Evolutionary conservation across 768 basidiomycete genomes (phyloP).

Genomic region (Lentinula raphanica): DNA sequence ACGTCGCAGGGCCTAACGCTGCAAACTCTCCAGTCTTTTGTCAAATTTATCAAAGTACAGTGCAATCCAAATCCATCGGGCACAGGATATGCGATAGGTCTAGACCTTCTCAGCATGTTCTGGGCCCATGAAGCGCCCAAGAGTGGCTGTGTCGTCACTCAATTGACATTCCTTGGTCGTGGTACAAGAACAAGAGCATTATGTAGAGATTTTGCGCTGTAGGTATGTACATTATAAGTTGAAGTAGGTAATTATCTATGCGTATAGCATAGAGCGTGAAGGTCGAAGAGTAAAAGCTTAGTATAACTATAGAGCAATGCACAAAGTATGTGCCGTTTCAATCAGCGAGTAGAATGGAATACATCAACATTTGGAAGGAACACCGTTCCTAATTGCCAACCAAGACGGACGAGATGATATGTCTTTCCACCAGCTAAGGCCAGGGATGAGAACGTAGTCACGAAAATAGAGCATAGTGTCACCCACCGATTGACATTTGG

Average conservation of each 20-base stretch:
- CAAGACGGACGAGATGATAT: constrained; percentile 2
- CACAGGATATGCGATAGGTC: not conserved
- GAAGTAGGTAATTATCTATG: not conserved
- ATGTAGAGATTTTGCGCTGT: too few relatives aligned
- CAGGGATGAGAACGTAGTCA: not conserved
- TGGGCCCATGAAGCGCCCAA: too few relatives aligned
- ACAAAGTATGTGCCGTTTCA: too few relatives aligned
- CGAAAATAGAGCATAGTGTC: not conserved
- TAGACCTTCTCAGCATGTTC: not conserved
- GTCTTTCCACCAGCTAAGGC: constrained; percentile 1
- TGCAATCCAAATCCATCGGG: not conserved
- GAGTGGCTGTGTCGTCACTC: too few relatives aligned
- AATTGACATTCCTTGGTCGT: too few relatives aligned
- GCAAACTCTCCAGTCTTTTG: not conserved
- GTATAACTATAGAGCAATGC: too few relatives aligned
- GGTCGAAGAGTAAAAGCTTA: too few relatives aligned
- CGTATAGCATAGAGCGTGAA: not conserved
- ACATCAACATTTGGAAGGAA: not conserved
- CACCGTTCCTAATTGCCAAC: not conserved
- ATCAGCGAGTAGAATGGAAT: too few relatives aligned
- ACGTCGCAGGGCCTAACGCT: not conserved
- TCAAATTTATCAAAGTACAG: not conserved
- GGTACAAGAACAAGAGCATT: too few relatives aligned
- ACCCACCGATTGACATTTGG: constrained; percentile 3
- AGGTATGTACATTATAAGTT: too few relatives aligned